Conservation (phyloP, 148 eudicot species). For the Hydrangea macrophylla region DNA sequence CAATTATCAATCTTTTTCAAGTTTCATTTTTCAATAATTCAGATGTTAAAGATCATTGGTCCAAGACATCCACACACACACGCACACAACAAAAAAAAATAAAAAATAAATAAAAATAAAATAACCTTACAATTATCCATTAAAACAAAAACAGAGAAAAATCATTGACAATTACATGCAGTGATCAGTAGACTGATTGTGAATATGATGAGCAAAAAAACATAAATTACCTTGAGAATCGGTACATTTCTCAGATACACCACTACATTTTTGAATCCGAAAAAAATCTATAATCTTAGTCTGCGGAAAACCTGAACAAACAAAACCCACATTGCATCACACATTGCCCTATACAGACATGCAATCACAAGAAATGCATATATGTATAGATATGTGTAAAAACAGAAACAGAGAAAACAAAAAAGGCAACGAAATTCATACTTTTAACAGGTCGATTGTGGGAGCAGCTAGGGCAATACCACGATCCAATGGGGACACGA, state of each 20-base stretch:
- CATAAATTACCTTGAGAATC: conserved; percentile 52
- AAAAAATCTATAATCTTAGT: conserved; percentile 79
- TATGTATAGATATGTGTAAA: neutral
- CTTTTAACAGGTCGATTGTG: conserved; percentile 35
- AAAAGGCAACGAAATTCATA: conserved; percentile 21
- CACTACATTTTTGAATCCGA: conserved; percentile 60
- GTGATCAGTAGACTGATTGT: neutral
- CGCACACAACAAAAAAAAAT: too few species aligned
- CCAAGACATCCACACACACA: too few species aligned
- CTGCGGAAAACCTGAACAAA: conserved; percentile 72
- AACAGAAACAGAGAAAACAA: neutral
- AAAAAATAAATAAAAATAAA: too few species aligned
- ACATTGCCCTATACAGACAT: neutral
- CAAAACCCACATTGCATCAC: conserved; percentile 3
- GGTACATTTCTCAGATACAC: conserved; percentile 22
- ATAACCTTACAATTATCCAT: too few species aligned
- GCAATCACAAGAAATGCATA: neutral
- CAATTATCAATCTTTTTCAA: neutral
- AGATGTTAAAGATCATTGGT: neutral
- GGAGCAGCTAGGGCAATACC: conserved; percentile 71
- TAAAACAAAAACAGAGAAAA: neutral
- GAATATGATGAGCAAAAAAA: neutral
- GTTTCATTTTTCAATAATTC: neutral
- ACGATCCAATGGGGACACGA: conserved; percentile 72
- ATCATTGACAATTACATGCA: neutral